Evolutionary conservation across 352 stramenopile genomes (phyloP).

Genomic region (Phytophthora parvispora): DNA sequence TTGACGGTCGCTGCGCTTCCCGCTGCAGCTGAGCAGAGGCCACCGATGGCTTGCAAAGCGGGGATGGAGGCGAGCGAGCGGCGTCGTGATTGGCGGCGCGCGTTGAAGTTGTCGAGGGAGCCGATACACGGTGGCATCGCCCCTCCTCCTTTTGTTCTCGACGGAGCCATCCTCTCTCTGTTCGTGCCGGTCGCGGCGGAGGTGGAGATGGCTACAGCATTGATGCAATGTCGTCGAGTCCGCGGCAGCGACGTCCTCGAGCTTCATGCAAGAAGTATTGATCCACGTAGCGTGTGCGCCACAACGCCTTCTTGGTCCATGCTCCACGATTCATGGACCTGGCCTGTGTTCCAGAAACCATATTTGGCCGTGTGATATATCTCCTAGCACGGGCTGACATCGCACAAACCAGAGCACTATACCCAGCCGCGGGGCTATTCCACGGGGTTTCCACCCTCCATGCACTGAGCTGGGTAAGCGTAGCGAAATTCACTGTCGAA

Average conservation of each 20-base stretch:
- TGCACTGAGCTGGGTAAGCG: not conserved
- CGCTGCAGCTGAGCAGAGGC: not conserved
- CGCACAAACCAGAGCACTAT: not conserved
- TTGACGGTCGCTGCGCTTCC: not conserved
- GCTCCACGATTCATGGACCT: too few relatives aligned
- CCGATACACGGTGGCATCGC: not conserved
- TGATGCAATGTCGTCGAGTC: too few relatives aligned
- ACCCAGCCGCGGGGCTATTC: too few relatives aligned
- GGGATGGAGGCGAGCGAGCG: not conserved
- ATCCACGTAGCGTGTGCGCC: too few relatives aligned
- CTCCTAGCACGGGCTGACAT: not conserved
- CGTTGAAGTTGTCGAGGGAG: not conserved
- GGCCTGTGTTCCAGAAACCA: too few relatives aligned
- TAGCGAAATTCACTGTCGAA: not conserved
- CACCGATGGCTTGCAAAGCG: constrained; percentile 4
- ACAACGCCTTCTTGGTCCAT: too few relatives aligned
- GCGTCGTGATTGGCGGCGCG: not conserved
- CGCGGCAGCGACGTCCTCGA: not conserved
- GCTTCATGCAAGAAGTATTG: not conserved
- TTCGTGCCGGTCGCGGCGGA: not conserved
- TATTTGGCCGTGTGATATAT: not conserved
- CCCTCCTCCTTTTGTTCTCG: constrained; percentile 25
- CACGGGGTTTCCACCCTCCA: not conserved
- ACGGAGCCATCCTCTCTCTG: constrained; percentile 10
- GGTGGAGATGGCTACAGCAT: not conserved